phyloP scores from a whole-genome alignment of 306 rosid genomes.

The Prunus kanzakura region DNA sequence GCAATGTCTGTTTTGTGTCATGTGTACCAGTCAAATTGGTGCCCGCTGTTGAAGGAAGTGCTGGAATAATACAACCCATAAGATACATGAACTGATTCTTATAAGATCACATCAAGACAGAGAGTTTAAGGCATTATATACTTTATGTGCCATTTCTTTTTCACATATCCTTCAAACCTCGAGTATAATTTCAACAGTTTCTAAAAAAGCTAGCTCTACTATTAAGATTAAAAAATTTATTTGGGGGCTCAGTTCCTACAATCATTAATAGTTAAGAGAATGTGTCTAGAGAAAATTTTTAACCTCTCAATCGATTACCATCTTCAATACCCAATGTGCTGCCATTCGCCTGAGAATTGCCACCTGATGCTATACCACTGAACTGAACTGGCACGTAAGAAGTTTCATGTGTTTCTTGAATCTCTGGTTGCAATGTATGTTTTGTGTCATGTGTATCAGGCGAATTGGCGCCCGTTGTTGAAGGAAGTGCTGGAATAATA shows the following conservation, averaged over 20 bases:
- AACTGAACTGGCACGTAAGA: conserved; percentile 11
- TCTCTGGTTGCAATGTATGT: conserved; percentile 18
- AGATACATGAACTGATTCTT: no score
- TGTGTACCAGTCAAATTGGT: no score
- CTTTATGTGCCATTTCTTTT: no score
- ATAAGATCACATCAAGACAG: no score
- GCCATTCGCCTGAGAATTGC: not conserved
- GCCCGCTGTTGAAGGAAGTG: no score
- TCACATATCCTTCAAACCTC: no score
- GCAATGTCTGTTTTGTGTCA: no score
- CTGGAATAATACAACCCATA: no score
- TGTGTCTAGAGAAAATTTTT: no score
- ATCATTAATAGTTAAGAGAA: not conserved
- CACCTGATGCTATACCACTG: conserved; percentile 3
- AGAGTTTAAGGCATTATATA: no score
- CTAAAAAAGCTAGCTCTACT: not conserved
- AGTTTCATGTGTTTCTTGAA: conserved; percentile 25
- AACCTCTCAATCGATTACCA: no score
- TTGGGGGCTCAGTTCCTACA: not conserved
- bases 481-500: conserved; percentile 24
- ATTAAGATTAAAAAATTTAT: not conserved
- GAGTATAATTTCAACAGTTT: no score
- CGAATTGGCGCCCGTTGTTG: conserved; percentile 11
- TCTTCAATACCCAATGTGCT: not conserved
- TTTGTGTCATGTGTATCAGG: not conserved